Base-by-base conservation (phyloP, 345 rosid genomes). In the Nephelium lappaceum region DNA sequence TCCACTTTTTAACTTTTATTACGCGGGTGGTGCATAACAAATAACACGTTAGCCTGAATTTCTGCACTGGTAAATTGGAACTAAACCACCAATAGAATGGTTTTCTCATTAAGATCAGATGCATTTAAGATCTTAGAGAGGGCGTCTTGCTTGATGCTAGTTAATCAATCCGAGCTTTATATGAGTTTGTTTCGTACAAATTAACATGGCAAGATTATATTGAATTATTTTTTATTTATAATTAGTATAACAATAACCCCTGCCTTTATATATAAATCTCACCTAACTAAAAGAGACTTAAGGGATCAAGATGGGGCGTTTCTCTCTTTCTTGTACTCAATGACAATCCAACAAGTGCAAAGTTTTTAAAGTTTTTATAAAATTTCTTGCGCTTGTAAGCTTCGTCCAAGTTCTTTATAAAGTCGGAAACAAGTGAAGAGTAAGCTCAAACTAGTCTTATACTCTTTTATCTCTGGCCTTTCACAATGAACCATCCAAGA, bases 401-500 rank as follows among this genome's bases (percentile, higher is more conserved):
- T 63, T 75, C 27, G 2, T 60, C 47, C 45, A n/a, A 47, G 8
- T 64, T 64, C n/a, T 18, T 61, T 75, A 75, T 75, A 83, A 80
- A 80, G 10, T 39, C n/a, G 12, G 45, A n/a, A 31, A 45, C 6
- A 3, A 14, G 15, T 45, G 60, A 36, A 72, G 66, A 41, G 39
- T 8, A 67, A 75, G 15, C 58, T 75, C 62, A 63, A 62, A 45
- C 9, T 43, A 43, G 71, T 65, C 65, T 69, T 5, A 31, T 42
- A 24, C 42, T 70, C 43, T 51, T 11, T 27, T 27, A 27, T 27
- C 2, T 27, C 31, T 27, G 31, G 31, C 31, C 11, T 57, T 4
- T 19, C 62, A 72, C 57, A 78, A 84, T 81, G 87, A 81, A 77
- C 14, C 69, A 82, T 47, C 65, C 76, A 45, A 58, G 39, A 6